Percentiles rank a stretch among this genome's conserved stretches.
Conservation (phyloP, 352 stramenopile species). For the Globisporangium apiculatum region DNA sequence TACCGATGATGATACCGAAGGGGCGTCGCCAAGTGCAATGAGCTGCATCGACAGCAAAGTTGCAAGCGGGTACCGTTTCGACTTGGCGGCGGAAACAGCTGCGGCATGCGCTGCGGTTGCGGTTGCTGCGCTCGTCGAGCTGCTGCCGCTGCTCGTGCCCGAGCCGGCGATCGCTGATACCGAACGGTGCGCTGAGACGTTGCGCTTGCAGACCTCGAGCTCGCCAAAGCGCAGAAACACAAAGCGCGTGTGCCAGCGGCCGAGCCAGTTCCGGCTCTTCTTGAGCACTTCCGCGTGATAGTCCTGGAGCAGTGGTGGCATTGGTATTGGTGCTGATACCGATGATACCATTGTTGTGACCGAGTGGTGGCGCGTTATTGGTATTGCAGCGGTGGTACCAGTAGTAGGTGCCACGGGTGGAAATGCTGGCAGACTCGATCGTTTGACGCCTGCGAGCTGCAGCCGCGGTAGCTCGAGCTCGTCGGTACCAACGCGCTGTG, state of each 20-base stretch:
- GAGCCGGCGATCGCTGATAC: background rate
- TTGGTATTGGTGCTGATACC: background rate
- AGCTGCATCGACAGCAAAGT: constrained; percentile 43
- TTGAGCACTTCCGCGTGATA: constrained; percentile 51
- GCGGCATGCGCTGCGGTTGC: background rate
- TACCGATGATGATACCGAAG: too few species aligned
- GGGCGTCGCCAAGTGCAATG: constrained; percentile 33
- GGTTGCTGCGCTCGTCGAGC: background rate
- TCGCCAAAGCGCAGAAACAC: constrained; percentile 44
- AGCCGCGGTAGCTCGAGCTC: constrained; percentile 16
- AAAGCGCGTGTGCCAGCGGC: constrained; percentile 39
- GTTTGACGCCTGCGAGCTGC: constrained; percentile 5
- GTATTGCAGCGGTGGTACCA: too few species aligned
- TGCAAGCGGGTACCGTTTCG: constrained; percentile 33
- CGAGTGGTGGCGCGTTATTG: background rate
- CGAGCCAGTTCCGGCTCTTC: constrained; percentile 63
- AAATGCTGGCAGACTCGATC: constrained; percentile 6
- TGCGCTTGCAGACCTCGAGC: constrained; percentile 46
- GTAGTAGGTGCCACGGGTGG: background rate
- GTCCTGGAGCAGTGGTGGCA: constrained; percentile 24
- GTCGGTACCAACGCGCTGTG: constrained; percentile 7
- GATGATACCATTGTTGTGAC: background rate
- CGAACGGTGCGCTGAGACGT: constrained; percentile 5
- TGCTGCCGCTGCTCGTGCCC: background rate
- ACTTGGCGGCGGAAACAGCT: constrained; percentile 4